Evolutionary conservation across 2,329 filamentous ascomycete genomes (phyloP), one percentile per base, ranked within the genome.

Genomic region (Beauveria medogensis): DNA sequence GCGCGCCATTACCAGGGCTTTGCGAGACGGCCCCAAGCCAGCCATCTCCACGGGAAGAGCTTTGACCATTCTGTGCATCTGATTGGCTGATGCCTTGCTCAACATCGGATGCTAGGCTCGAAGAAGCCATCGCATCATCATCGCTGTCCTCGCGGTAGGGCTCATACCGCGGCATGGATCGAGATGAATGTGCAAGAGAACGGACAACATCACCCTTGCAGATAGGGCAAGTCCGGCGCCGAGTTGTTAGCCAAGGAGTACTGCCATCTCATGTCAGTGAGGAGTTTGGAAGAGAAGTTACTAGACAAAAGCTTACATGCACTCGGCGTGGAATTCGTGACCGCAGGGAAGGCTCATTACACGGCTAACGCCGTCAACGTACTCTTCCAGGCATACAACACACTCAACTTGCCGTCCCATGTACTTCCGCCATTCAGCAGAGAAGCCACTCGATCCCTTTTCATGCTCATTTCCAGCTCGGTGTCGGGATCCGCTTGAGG

Each of bases 331-430:
- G 74, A 97, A 99, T 70, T 99, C 94, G 72, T 99, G 94, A 41
- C 94, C 94, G 74, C 94, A 99, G 9, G 94, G 94, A 62, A 99
- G 77, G 70, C 92, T 95, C 94, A 99, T 99, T 44, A 99, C 93
- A 69, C 86, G 85, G 72, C 92, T 96, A 68, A 97, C 87, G 44
- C 94, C 94, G 73, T 97, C 92, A 24, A 96, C 81, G 69, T 97
- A 99, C 71, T 99, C 94, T 71, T 99, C 94, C 40, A 99, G 78
- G 69, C 94, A 99, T 2, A 99, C 93, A 14, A 97, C 93, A 71
- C 94, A 99, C 73, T 99, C 94, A 9, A 91, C 85, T 71, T 88
- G 85, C 46, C 82, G 77, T 5, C 83, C 81, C 83, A 85, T 87
- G 64, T 85, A 85, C 70, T 86, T 87, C 68, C 80, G 85, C 84